Evolutionary conservation across 2,329 filamentous ascomycete species (phyloP).

Genomic region (Calonectria crousiana): DNA sequence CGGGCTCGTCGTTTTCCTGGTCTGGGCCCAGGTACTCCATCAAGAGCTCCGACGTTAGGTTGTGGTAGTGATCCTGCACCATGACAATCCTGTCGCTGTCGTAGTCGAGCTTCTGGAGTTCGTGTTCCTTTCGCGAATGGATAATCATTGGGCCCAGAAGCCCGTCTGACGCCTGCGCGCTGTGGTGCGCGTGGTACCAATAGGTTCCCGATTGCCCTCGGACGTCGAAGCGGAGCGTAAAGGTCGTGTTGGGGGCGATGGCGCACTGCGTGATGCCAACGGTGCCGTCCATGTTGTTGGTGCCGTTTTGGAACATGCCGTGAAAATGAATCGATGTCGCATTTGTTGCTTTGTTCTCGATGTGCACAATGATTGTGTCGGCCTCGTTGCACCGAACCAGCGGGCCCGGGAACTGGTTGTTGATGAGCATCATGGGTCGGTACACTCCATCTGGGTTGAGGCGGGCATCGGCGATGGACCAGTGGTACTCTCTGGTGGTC

Average conservation of each 20-base stretch:
- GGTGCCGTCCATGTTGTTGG: conserved; percentile 80
- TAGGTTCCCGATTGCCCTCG: conserved; percentile 62
- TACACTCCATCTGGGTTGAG: conserved; percentile 72
- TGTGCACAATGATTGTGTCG: conserved; percentile 76
- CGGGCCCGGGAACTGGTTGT: conserved; percentile 80
- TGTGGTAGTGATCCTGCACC: conserved; percentile 81
- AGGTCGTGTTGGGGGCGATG: conserved; percentile 71
- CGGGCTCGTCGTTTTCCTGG: conserved; percentile 71
- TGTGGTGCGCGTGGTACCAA: conserved; percentile 76
- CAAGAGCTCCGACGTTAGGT: conserved; percentile 62
- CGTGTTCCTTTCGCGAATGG: conserved; percentile 64
- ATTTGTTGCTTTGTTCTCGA: conserved; percentile 76
- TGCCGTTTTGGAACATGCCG: conserved; percentile 82
- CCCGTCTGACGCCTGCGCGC: conserved; percentile 76
- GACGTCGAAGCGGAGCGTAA: conserved; percentile 78
- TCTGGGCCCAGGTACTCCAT: conserved; percentile 67
- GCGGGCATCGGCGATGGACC: conserved; percentile 69
- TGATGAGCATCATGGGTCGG: conserved; percentile 75
- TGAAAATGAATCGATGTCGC: conserved; percentile 81
- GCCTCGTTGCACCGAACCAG: conserved; percentile 80
- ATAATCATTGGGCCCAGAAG: conserved; percentile 76
- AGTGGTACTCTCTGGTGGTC: conserved; percentile 68
- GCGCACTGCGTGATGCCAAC: conserved; percentile 76
- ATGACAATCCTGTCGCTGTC: conserved; percentile 71
- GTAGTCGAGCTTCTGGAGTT: conserved; percentile 45